Evolutionary conservation across 441 rosid species (phyloP), one percentile per base, ranked within the genome.

Genomic region (Sinapis alba): DNA sequence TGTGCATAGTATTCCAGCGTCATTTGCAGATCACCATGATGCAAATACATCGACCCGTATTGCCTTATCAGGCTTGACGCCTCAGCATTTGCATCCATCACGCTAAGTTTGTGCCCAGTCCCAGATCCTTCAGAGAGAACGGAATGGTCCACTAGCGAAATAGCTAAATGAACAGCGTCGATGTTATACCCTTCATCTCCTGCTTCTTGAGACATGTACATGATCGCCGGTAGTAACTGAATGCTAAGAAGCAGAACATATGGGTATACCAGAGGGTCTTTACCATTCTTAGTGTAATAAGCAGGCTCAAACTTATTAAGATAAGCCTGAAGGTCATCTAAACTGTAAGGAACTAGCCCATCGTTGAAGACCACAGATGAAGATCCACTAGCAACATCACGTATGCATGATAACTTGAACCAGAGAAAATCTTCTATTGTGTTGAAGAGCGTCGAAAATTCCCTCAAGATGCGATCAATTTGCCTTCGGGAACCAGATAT

Each of bases 381-480:
- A 62, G 91, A 75, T 69, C 87, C 94, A 65, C 75, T 69, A 69
- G 85, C 71, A 56, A 76, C 65, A 41, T 95, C 97, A 38, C 89
- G 86, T 53, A 90, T 82, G 66, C 92, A 89, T 73, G 98, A 84
- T 74, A 93, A 75, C 75, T 87, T 87, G 84, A 90, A 93, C 99
- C 98, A 95, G 85, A 95, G 69, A 81, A 95, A 95, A 81, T 95
- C 98, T 85, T 95, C 99, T 77, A 95, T 95, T 12, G 97, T 93
- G 62, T 80, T 85, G 77, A 91, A 95, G 73, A 91, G 89, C 4
- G 97, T 86, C 1, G 91, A 92, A 10, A 87, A 73, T 71, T 93
- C 99, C 86, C 95, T 91, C 62, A 93, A 79, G 51, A 95, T 84
- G 38, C 88, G 88, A 71, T 95, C 97, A 78, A 93, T 83, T 70